Percentiles rank a stretch among this genome's conserved stretches.
These are phyloP conservation scores for Geosiphon pyriformis DNA, from an alignment of 192 early-diverging fungal species.

Conservation along the genomic window DNA sequence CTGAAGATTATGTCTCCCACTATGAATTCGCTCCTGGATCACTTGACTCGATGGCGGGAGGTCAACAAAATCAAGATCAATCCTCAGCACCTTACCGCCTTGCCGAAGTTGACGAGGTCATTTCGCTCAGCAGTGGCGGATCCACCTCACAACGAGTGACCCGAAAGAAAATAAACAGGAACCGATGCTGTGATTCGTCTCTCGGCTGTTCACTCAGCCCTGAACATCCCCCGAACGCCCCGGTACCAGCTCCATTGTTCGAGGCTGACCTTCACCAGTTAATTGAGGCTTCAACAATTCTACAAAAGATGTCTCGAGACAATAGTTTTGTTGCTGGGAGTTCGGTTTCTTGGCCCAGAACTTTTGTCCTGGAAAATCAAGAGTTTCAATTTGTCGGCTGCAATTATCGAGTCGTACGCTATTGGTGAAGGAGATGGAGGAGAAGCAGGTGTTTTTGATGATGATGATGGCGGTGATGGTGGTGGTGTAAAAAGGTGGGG, in stretches of 20 bases:
- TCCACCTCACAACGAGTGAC: too few relatives aligned
- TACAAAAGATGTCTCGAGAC: constrained; percentile 13
- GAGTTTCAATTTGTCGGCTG: constrained; percentile 20
- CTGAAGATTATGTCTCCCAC: too few relatives aligned
- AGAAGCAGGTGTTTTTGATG: neutral
- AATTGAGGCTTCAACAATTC: constrained; percentile 5
- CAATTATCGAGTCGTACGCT: constrained; percentile 17
- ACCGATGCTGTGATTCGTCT: constrained; percentile 2
- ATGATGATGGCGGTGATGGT: too few relatives aligned
- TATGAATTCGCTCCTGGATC: too few relatives aligned
- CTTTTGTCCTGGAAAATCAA: constrained; percentile 8
- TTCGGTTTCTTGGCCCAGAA: constrained; percentile 10
- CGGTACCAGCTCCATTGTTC: constrained; percentile 5
- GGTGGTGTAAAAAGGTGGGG: too few relatives aligned
- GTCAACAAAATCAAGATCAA: too few relatives aligned
- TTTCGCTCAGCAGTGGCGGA: too few relatives aligned
- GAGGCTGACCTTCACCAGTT: constrained; percentile 10
- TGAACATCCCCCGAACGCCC: neutral
- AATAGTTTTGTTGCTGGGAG: neutral
- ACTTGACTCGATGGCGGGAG: too few relatives aligned
- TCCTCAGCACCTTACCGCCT: too few relatives aligned
- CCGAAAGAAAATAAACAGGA: too few relatives aligned
- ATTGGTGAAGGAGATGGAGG: constrained; percentile 1
- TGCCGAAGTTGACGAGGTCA: too few relatives aligned
- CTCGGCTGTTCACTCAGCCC: constrained; percentile 1